Base-by-base conservation (phyloP, 345 rosid genomes). In the Hevea brasiliensis region DNA sequence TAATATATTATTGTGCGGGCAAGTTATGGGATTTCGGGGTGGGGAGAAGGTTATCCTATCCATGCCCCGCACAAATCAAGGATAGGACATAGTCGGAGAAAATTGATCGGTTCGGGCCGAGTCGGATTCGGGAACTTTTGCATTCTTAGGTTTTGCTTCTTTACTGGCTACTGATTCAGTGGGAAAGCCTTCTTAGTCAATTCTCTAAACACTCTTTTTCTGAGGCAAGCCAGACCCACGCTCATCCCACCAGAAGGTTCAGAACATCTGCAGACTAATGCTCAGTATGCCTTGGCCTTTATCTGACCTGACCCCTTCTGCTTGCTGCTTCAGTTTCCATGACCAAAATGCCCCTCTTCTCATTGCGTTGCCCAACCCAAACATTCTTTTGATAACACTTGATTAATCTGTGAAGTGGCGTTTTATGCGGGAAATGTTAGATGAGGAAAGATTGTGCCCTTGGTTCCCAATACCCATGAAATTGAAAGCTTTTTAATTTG, bases 171-270 rank as follows among this genome's bases (percentile, higher is more conserved):
- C 61, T n/a, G 72, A 23, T 61, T 74, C 72, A 60, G 78, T 48
- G 61, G 47, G 24, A 35, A 65, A 57, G 51, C 29, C 67, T 66
- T 74, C 48, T 32, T 67, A 59, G 77, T 60, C 66, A 45, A 56
- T 71, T 74, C 66, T 57, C 65, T 9, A 70, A 11, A 14, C 54
- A 20, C 40, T 70, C 12, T n/a, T 71, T n/a, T 61, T 42, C 61
- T 23, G 37, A 54, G 42, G 44, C 60, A 67, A n/a, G 23, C 48
- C 62, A 61, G 78, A 75, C 55, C 79, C 76, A 76, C 75, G 48
- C 81, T 68, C 80, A 60, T 32, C 79, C 68, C 73, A 61, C 41
- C 82, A 73, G 76, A 81, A 68, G 47, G 35, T 76, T 76, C 83
- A 73, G 79, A 63, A 58, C 47, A 35, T 41, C 23, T 35, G 18